Evolutionary conservation across 768 basidiomycete genomes (phyloP), one percentile per base, ranked within the genome.

Genomic region (Leccinum variicolor): DNA sequence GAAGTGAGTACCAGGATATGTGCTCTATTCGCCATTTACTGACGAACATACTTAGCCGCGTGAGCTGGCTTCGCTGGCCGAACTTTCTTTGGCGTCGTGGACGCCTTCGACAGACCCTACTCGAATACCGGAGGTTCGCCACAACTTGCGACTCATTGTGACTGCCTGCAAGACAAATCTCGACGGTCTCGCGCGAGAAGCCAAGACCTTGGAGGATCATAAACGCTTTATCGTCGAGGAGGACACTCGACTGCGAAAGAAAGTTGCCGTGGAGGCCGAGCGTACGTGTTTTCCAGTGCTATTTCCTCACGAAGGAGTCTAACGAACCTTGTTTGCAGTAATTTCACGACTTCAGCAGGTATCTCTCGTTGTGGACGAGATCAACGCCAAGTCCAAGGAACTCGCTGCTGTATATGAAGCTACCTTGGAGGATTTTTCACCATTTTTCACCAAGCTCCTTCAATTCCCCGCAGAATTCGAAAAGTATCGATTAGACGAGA

Each of bases 61-160:
- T 31, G 93, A 98, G 76, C 86, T 96, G 23, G 80, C 89, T 4
- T 94, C 94, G 2, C 70, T 98, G 50, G 84, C 93, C 13, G 87
- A 93, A 43, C 75, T 94, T 31, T 84, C 86, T 19, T 71, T 81
- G 63, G 88, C 81, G 58, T 84, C 84, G 3, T 97, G 94, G 94
- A 87, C 90, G 10, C 92, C 93, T 1, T 86, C 93, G 0, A 84
- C 85, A 14, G 96, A 99, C 64, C 81, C 87, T 6, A 92, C 86
- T 50, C 87, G 92, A 54, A 86, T 98, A 60, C 97, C 97, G 0
- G 97, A 99, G 77, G 84, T 99, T n/a, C 84, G 96, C 25, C 95
- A 99, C 70, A 99, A 98, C 70, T 75, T 99, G 26, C 85, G 90
- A 4, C 82, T 98, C 45, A 92, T 99, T 33, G 80, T 84, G 2